These are phyloP conservation scores for Amphibolis antarctica DNA, from an alignment of 106 monocot species.

Conservation along the genomic window DNA sequence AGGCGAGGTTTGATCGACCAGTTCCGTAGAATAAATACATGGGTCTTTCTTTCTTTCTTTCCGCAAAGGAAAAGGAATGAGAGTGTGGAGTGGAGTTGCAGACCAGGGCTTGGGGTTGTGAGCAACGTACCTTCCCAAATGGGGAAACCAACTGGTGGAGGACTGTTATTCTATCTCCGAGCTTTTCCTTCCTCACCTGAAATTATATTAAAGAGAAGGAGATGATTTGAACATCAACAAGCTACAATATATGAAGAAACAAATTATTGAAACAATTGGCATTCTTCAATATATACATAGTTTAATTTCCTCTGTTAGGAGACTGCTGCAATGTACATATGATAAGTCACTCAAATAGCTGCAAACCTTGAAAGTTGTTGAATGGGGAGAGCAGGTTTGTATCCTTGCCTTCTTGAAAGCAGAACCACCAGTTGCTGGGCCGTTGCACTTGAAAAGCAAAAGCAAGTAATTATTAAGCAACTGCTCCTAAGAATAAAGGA, in stretches of 20 bases:
- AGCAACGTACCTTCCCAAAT: slow-evolving; percentile 69
- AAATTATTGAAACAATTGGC: too few species aligned
- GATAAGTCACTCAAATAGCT: too few species aligned
- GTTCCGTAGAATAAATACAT: background rate
- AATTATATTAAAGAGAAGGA: slow-evolving; percentile 1
- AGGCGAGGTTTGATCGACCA: background rate
- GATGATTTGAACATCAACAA: background rate
- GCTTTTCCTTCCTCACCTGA: slow-evolving; percentile 93
- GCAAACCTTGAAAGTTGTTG: slow-evolving; percentile 77
- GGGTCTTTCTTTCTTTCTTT: background rate
- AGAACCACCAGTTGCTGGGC: slow-evolving; percentile 48
- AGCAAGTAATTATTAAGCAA: background rate
- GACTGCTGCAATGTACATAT: too few species aligned
- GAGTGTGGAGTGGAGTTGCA: background rate
- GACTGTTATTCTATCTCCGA: slow-evolving; percentile 83
- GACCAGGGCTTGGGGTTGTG: background rate
- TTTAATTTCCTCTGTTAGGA: too few species aligned
- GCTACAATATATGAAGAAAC: too few species aligned
- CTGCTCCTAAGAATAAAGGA: background rate
- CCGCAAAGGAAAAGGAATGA: background rate
- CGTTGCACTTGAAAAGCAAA: slow-evolving; percentile 58
- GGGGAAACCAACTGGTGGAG: slow-evolving; percentile 96
- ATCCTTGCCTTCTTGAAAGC: slow-evolving; percentile 81
- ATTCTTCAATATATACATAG: too few species aligned
- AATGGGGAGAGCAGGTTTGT: slow-evolving; percentile 51